These are phyloP conservation scores for Hericium coralloides DNA, from an alignment of 768 basidiomycete genomes.

Conservation along the genomic window DNA sequence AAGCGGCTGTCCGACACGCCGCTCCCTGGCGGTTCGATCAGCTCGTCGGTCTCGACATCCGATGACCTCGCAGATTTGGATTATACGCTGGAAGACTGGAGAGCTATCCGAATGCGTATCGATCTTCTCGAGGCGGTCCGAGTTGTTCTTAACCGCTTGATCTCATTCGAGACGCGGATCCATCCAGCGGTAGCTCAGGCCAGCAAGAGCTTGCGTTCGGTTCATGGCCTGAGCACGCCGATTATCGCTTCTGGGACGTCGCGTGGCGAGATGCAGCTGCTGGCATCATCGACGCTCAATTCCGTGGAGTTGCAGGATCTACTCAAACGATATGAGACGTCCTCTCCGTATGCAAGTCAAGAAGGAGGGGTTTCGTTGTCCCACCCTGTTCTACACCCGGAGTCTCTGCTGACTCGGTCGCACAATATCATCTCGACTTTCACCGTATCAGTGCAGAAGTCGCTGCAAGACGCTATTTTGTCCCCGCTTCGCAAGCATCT, in stretches of 20 bases:
- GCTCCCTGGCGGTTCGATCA: slow-evolving; percentile 5
- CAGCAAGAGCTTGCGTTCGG: slow-evolving; percentile 48
- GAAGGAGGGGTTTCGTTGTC: background rate
- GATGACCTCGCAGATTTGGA: slow-evolving; percentile 70
- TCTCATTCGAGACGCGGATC: slow-evolving; percentile 62
- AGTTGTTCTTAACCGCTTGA: slow-evolving; percentile 58
- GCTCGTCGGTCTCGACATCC: slow-evolving; percentile 24
- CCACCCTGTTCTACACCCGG: slow-evolving; percentile 16
- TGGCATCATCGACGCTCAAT: slow-evolving; percentile 81
- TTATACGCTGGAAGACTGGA: slow-evolving; percentile 87
- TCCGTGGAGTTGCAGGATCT: slow-evolving; percentile 64
- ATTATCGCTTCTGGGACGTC: slow-evolving; percentile 45
- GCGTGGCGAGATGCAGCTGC: slow-evolving; percentile 60
- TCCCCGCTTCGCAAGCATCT: slow-evolving; percentile 75
- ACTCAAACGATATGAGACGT: slow-evolving; percentile 42
- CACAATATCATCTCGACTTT: slow-evolving; percentile 51
- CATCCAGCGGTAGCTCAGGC: slow-evolving; percentile 49
- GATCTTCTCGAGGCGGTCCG: slow-evolving; percentile 80
- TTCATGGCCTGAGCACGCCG: slow-evolving; percentile 45
- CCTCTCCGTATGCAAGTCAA: slow-evolving; percentile 13
- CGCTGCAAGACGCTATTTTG: slow-evolving; percentile 77
- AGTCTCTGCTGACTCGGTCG: slow-evolving; percentile 40
- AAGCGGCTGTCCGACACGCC: slow-evolving; percentile 33
- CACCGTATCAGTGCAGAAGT: slow-evolving; percentile 64
- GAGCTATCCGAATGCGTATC: slow-evolving; percentile 70